Conservation (phyloP, 768 basidiomycete species). For the Cantharellus cinnabarinus region DNA sequence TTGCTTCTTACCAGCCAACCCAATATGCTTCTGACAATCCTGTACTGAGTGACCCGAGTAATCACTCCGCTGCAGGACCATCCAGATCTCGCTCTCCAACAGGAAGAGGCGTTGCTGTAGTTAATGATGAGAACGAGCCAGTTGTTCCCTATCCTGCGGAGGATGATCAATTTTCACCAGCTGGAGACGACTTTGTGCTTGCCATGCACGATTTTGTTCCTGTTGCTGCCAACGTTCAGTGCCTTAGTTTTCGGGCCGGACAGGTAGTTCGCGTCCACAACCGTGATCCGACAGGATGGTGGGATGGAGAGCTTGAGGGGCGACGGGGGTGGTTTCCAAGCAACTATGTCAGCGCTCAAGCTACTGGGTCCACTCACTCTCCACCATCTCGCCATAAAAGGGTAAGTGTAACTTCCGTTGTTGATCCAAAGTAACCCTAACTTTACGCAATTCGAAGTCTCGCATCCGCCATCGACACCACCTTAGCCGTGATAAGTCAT, state of each 20-base stretch:
- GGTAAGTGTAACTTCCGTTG: background rate
- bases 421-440: background rate
- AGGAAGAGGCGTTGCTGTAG: background rate
- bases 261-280: constrained; percentile 84
- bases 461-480: background rate
- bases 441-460: background rate
- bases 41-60: background rate
- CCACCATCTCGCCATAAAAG: background rate
- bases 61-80: background rate
- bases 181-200: constrained; percentile 33
- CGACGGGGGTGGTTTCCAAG: constrained; percentile 95
- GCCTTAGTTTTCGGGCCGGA: constrained; percentile 74
- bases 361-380: background rate
- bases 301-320: constrained; percentile 89
- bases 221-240: constrained; percentile 49
- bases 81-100: background rate
- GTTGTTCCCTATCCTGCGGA: background rate
- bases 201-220: constrained; percentile 85
- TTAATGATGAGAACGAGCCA: background rate
- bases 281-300: constrained; percentile 81
- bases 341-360: constrained; percentile 39
- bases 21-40: background rate
- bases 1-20: background rate
- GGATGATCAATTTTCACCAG: too few species aligned
- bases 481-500: background rate